These are phyloP conservation scores for Eucalyptus guilfoylei DNA, from an alignment of 345 rosid genomes.

Conservation along the genomic window DNA sequence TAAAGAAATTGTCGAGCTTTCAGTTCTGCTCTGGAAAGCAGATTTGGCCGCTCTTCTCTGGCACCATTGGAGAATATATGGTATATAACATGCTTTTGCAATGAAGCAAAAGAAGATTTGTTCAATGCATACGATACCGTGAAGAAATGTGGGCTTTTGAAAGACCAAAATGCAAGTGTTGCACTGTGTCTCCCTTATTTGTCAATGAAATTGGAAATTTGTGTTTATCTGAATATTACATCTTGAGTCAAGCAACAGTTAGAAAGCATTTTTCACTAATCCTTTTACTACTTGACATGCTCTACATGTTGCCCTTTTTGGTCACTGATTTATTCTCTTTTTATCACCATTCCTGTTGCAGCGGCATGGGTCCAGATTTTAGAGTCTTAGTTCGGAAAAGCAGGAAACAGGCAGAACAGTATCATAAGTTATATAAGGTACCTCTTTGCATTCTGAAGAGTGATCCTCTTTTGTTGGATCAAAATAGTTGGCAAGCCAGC, in stretches of 20 bases:
- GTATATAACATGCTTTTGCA: neutral
- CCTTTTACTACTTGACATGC: neutral
- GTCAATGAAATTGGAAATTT: neutral
- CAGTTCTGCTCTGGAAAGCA: neutral
- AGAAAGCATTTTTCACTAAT: neutral
- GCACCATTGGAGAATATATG: neutral
- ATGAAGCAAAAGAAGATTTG: neutral
- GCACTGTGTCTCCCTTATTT: neutral
- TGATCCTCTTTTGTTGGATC: neutral
- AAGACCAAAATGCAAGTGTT: neutral
- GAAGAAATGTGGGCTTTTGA: neutral
- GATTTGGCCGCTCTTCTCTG: neutral
- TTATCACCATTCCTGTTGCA: conserved; percentile 3
- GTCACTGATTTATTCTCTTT: neutral
- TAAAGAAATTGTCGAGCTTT: neutral
- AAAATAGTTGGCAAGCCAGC: neutral
- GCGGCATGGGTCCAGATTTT: conserved; percentile 98
- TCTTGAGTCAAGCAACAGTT: neutral
- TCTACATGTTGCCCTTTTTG: neutral
- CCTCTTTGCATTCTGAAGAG: neutral
- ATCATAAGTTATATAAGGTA: conserved; percentile 75
- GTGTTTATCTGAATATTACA: neutral
- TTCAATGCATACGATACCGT: neutral
- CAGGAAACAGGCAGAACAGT: conserved; percentile 90
- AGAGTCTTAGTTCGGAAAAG: conserved; percentile 92